Base-by-base conservation (phyloP, 2,329 filamentous ascomycete genomes). In the Diaporthe citrichinensis region DNA sequence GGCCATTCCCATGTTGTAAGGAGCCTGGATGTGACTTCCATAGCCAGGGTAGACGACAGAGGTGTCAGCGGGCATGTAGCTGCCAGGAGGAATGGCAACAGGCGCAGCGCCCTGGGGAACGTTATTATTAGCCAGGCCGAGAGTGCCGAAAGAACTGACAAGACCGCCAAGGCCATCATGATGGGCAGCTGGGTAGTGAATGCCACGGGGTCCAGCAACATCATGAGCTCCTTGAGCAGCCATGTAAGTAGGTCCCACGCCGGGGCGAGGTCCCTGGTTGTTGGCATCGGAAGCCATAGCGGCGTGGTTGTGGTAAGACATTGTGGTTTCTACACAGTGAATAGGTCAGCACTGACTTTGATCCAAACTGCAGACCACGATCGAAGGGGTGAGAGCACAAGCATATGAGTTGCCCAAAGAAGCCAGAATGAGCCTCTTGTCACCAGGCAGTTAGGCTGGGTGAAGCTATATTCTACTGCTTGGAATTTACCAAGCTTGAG, bases 211-310 rank as follows among this genome's bases (percentile, higher is more conserved):
- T 36, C 71, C 71, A 31, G 77, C 73, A 17, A 59, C 74, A 67
- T 81, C 79, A 57, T 80, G 78, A 80, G 74, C 77, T 57, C 76
- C 67, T 53, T 81, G 80, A 57, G 78, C 67, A 67, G 75, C 73
- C 74, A 80, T 67, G 72, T 81, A 81, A 8, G 78, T 76, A 62
- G 77, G 69, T 51, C 51, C 62, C 34, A 73, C 72, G 12, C 71
- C 76, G 31, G 78, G 78, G 59, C 80, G 80, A 59, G 46, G 49
- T 31, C 71, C 68, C 51, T 79, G 78, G 55, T 78, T 79, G 65
- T 73, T 77, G 49, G 57, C 62, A 51, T 81, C 80, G 10, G 78
- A 78, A 61, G 79, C 62, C 80, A 81, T 80, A 59, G 74, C 39
- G 41, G 76, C 55, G 20, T 75, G 65, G 28, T 77, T 71, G 57